These are phyloP conservation scores for Cruciata laevipes DNA, from an alignment of 257 asterid genomes.

Conservation along the genomic window DNA sequence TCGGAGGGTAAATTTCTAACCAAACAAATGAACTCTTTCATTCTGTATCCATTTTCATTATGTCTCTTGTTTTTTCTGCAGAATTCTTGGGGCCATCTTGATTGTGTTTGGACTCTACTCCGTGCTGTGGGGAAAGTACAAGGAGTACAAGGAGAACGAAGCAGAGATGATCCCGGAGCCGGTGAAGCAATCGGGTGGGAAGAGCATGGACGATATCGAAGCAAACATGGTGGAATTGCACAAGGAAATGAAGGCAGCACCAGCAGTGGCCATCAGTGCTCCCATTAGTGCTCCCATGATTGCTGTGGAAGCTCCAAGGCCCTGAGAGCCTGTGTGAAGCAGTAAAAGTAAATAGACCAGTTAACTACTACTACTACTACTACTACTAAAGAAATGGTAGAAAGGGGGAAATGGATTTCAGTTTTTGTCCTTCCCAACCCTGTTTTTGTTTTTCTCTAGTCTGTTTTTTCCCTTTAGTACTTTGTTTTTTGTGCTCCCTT, in stretches of 20 bases:
- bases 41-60: too few species aligned
- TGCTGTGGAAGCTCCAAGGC: slow-evolving; percentile 46
- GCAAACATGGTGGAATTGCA: slow-evolving; percentile 36
- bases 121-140: slow-evolving; percentile 56
- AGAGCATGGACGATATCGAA: slow-evolving; percentile 46
- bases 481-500: not conserved
- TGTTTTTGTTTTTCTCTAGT: not conserved
- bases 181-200: slow-evolving; percentile 26
- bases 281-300: slow-evolving; percentile 54
- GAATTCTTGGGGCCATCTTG: slow-evolving; percentile 42
- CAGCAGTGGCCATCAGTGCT: slow-evolving; percentile 34
- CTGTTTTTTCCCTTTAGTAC: not conserved
- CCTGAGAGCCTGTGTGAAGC: slow-evolving; percentile 10
- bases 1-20: slow-evolving; percentile 94
- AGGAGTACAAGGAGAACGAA: slow-evolving; percentile 39
- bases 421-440: slow-evolving; percentile 24
- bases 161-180: slow-evolving; percentile 36
- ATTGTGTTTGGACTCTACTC: slow-evolving; percentile 47
- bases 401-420: slow-evolving; percentile 2
- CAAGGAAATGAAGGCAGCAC: slow-evolving; percentile 17
- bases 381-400: not conserved
- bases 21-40: too few species aligned
- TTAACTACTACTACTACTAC: not conserved
- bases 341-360: not conserved
- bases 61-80: slow-evolving; percentile 11